phyloP scores from a whole-genome alignment of 2,329 filamentous ascomycete species.

The Didymella arachidicola region DNA sequence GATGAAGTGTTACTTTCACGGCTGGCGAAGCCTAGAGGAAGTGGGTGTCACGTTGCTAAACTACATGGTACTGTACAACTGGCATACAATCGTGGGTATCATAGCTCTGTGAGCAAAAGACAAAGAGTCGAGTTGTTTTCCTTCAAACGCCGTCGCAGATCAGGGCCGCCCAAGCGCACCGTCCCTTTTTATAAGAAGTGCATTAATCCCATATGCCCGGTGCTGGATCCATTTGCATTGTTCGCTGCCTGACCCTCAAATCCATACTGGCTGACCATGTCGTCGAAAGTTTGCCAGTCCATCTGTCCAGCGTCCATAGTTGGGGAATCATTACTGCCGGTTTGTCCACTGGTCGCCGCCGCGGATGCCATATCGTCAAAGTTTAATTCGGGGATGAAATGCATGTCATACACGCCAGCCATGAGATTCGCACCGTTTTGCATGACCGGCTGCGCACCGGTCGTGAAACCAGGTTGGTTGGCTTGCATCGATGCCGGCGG shows the following conservation, averaged over 20 bases:
- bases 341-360: conserved; percentile 18
- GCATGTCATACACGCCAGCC: conserved; percentile 4
- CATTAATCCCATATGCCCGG: conserved; percentile 18
- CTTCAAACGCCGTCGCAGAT: conserved; percentile 2
- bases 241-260: conserved; percentile 45
- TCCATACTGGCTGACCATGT: conserved; percentile 57
- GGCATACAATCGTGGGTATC: conserved; percentile 15
- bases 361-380: conserved; percentile 27
- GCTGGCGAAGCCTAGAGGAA: not conserved
- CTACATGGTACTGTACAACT: conserved; percentile 12
- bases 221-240: conserved; percentile 2
- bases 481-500: not conserved
- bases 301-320: conserved; percentile 52
- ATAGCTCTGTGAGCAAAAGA: conserved; percentile 6
- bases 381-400: conserved; percentile 7
- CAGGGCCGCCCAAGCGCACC: not conserved
- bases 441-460: conserved; percentile 13
- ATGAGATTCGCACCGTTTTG: not conserved
- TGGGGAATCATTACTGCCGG: conserved; percentile 26
- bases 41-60: not conserved
- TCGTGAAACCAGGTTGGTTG: conserved; percentile 5
- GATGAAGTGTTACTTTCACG: not conserved
- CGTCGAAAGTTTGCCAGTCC: conserved; percentile 60
- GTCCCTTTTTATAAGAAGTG: conserved; percentile 10
- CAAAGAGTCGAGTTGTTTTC: conserved; percentile 8